Evolutionary conservation across 2,329 filamentous ascomycete genomes (phyloP).

Genomic region (Cadophora luteo-olivacea): DNA sequence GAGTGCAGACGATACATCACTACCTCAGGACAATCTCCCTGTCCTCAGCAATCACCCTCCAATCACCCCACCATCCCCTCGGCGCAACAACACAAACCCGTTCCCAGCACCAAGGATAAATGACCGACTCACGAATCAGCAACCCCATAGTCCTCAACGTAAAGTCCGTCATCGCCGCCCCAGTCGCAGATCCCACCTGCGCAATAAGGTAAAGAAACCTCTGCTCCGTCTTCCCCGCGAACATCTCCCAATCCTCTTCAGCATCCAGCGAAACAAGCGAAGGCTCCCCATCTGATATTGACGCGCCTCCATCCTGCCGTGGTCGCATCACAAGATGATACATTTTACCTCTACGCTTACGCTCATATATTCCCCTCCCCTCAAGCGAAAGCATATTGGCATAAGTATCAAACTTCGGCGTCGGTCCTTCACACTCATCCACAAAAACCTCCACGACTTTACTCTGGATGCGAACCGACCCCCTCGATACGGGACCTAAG

Average conservation of each 20-base stretch:
- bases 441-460: not conserved
- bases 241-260: not conserved
- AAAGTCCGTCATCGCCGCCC: not conserved
- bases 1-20: not conserved
- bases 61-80: not conserved
- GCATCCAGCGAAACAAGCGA: not conserved
- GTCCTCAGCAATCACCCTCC: not conserved
- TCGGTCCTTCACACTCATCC: not conserved
- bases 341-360: not conserved
- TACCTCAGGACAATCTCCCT: not conserved
- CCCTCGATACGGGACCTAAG: not conserved
- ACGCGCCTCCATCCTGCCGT: not conserved
- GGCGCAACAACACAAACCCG: not conserved
- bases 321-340: not conserved
- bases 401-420: not conserved
- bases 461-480: not conserved
- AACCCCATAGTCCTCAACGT: not conserved
- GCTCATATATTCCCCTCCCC: not conserved
- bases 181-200: not conserved
- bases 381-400: not conserved
- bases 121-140: not conserved
- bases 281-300: not conserved
- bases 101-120: not conserved
- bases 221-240: not conserved
- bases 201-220: not conserved